Evolutionary conservation across 176 grass and related monocot genomes (phyloP).

Genomic region (Bonia amplexicaulis): DNA sequence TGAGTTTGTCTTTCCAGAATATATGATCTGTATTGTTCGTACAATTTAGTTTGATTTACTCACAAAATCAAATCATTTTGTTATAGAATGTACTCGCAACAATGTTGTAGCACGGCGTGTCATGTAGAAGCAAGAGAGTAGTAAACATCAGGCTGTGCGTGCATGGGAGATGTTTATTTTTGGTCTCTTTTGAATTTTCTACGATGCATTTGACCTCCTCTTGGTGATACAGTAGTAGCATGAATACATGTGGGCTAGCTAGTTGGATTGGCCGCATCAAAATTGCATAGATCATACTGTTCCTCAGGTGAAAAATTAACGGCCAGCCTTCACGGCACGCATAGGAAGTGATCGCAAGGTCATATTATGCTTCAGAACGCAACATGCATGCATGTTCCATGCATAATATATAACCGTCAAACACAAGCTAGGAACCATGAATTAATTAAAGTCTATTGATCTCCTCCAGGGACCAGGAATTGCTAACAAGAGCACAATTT

Average conservation of each 20-base stretch:
- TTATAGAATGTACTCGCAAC: background rate
- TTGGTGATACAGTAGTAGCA: too few relatives aligned
- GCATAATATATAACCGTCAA: background rate
- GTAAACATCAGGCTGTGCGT: background rate
- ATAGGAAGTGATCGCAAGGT: too few relatives aligned
- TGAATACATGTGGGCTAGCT: too few relatives aligned
- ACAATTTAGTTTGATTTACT: background rate
- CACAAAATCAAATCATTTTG: background rate
- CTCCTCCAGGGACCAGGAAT: background rate
- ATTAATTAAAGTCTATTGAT: background rate
- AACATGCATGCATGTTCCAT: background rate
- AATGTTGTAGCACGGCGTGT: background rate
- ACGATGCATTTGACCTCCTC: too few relatives aligned
- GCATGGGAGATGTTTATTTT: background rate
- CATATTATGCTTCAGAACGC: background rate
- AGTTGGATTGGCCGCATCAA: too few relatives aligned
- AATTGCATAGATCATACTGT: background rate
- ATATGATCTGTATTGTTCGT: background rate
- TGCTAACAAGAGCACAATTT: too few relatives aligned
- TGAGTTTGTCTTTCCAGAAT: background rate
- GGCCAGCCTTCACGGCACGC: background rate
- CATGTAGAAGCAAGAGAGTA: background rate
- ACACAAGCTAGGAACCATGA: background rate
- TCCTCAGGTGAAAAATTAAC: background rate
- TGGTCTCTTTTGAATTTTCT: background rate